phyloP scores from a whole-genome alignment of 768 basidiomycete genomes.

The Calocybe cyanea region DNA sequence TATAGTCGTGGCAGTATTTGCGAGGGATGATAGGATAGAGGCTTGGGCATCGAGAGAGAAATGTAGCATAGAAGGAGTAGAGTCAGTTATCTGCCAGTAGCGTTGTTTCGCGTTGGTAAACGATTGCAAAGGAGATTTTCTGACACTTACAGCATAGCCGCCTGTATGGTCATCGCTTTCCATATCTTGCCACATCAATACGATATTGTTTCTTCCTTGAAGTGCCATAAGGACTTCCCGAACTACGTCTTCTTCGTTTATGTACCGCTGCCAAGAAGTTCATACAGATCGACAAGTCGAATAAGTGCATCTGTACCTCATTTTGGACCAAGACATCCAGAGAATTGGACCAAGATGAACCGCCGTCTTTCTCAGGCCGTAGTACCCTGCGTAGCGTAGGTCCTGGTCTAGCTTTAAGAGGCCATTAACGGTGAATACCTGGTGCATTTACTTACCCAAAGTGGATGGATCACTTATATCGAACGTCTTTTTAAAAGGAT shows the following conservation, averaged over 20 bases:
- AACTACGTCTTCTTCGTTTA: constrained; percentile 72
- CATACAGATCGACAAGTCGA: background rate
- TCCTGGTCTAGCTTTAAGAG: constrained; percentile 5
- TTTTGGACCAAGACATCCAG: constrained; percentile 17
- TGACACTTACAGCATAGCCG: background rate
- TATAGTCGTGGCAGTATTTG: constrained; percentile 53
- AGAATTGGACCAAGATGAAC: background rate
- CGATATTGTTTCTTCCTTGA: constrained; percentile 65
- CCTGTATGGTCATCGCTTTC: constrained; percentile 13
- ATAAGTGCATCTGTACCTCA: constrained; percentile 11
- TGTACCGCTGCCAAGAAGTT: constrained; percentile 48
- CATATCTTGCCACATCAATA: constrained; percentile 36
- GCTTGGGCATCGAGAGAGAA: constrained; percentile 61
- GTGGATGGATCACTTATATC: constrained; percentile 71
- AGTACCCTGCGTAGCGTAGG: constrained; percentile 16
- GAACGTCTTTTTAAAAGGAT: constrained; percentile 38
- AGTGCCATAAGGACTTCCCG: constrained; percentile 73
- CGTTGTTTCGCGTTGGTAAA: background rate
- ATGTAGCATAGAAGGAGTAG: constrained; percentile 60
- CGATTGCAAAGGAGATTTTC: background rate
- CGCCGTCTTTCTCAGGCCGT: background rate
- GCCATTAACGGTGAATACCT: background rate
- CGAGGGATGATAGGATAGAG: constrained; percentile 61
- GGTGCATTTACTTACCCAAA: constrained; percentile 41
- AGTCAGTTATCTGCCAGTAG: constrained; percentile 39